phyloP scores from a whole-genome alignment of 495 filamentous ascomycete species.

The Neurospora sp. region DNA sequence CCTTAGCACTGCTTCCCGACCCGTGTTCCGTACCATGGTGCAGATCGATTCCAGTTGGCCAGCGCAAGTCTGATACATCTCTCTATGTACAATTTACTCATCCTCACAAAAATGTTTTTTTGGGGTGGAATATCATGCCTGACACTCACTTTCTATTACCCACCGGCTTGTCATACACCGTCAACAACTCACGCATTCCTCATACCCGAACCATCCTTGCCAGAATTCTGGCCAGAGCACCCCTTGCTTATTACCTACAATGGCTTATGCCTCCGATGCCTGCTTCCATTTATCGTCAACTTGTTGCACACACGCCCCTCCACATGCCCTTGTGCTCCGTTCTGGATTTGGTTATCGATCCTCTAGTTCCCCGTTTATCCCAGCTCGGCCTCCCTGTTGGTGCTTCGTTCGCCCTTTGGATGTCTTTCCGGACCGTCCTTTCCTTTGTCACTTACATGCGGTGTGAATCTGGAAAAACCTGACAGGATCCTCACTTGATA shows the following conservation, averaged over 20 bases:
- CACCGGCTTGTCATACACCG: conserved; percentile 20
- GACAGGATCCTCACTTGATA: conserved; percentile 14
- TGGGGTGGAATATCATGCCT: background rate
- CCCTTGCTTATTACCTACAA: conserved; percentile 8
- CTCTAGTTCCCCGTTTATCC: conserved; percentile 15
- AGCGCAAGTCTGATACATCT: background rate
- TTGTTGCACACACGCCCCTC: conserved; percentile 18
- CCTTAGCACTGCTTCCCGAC: background rate
- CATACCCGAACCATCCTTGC: conserved; percentile 15
- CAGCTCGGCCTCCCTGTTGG: conserved; percentile 7
- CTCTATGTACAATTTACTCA: background rate
- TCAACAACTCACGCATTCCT: conserved; percentile 10
- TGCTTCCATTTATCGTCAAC: conserved; percentile 6
- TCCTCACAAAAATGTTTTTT: background rate
- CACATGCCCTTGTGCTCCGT: conserved; percentile 4
- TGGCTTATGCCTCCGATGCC: conserved; percentile 13
- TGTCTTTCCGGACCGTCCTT: conserved; percentile 7
- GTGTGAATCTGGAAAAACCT: conserved; percentile 5
- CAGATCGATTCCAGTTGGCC: background rate
- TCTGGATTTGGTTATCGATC: conserved; percentile 17
- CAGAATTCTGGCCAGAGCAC: conserved; percentile 10
- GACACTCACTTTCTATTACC: background rate
- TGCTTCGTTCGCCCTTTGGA: conserved; percentile 13
- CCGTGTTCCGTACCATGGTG: background rate
- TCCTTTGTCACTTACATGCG: conserved; percentile 19